Evolutionary conservation across 768 basidiomycete species (phyloP), one percentile per base, ranked within the genome.

Genomic region (button mushroom (Agaricus bisporus)): DNA sequence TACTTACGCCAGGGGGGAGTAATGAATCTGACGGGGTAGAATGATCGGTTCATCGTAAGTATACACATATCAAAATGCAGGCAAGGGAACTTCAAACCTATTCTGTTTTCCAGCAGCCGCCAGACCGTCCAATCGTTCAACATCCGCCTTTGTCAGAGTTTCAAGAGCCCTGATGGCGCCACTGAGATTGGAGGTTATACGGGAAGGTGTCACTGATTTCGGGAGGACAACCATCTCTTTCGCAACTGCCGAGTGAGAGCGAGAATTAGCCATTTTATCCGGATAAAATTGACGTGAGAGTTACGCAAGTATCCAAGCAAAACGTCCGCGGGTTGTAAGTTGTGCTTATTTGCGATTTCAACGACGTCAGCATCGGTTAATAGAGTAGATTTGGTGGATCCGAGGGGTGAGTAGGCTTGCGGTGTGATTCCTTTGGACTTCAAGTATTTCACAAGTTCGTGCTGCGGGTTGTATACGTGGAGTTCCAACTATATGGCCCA

Each of bases 391-490:
- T 77, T 75, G 10, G 81, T 75, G 8, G 83, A 86, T 35, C 84
- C 89, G 12, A 92, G 80, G 8, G 91, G 90, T 7, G 87, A 91
- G 66, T 88, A 93, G 0, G 91, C 90, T 65, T 90, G 77, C 0
- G 86, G 75, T 47, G 83, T 69, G 60, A 93, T 91, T 17, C 72
- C 74, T 64, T 90, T 82, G 15, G 75, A 72, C 63, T 76, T 75
- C 58, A 88, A 72, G 68, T 79, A 91, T 10, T 71, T 69, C 39
- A 83, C 51, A 46, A 91, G 77, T 47, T 81, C 75, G 68, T 82
- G 86, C 62, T 91, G 83, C 0, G 86, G 86, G 66, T 87, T 85
- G 68, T 83, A 88, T 20, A 85, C 68, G 63, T 89, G 88, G 15
- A 86, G 68, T 61, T 88, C 87, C 45, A 92, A 74, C 83, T 90